Evolutionary conservation across 1,284 basidiomycete genomes (phyloP).

Genomic region (Sanghuangporus sanghuang): DNA sequence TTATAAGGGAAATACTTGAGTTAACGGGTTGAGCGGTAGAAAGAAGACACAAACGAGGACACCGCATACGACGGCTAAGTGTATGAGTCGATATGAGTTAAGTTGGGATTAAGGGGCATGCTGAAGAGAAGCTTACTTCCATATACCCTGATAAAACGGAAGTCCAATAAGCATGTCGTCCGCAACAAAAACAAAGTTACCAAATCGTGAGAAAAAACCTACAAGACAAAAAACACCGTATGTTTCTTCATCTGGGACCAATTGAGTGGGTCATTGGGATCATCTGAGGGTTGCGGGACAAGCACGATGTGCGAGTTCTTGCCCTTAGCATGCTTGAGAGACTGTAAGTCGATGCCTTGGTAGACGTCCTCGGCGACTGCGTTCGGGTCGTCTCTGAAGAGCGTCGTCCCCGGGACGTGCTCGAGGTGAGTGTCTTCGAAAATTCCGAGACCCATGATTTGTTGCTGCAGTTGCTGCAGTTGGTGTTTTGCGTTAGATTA

Average conservation of each 20-base stretch:
- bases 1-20: not conserved
- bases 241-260: slow-evolving; percentile 24
- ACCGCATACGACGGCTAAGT: slow-evolving; percentile 20
- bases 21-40: not conserved
- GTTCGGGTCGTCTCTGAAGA: slow-evolving; percentile 22
- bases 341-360: slow-evolving; percentile 16
- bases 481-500: not conserved
- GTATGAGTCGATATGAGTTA: too few relatives aligned
- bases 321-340: slow-evolving; percentile 21
- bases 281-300: slow-evolving; percentile 23
- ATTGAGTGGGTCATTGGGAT: slow-evolving; percentile 23
- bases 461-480: not conserved
- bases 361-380: slow-evolving; percentile 16
- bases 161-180: not conserved
- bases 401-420: slow-evolving; percentile 23
- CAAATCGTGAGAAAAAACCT: not conserved
- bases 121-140: slow-evolving; percentile 16
- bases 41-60: slow-evolving; percentile 15
- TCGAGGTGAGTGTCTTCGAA: slow-evolving; percentile 19
- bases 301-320: slow-evolving; percentile 22
- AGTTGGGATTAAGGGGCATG: not conserved
- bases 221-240: slow-evolving; percentile 16
- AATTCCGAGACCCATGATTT: slow-evolving; percentile 22
- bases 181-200: not conserved
- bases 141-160: slow-evolving; percentile 10